Conservation (phyloP, 2,329 filamentous ascomycete genomes). For the Verticillium klebahnii region DNA sequence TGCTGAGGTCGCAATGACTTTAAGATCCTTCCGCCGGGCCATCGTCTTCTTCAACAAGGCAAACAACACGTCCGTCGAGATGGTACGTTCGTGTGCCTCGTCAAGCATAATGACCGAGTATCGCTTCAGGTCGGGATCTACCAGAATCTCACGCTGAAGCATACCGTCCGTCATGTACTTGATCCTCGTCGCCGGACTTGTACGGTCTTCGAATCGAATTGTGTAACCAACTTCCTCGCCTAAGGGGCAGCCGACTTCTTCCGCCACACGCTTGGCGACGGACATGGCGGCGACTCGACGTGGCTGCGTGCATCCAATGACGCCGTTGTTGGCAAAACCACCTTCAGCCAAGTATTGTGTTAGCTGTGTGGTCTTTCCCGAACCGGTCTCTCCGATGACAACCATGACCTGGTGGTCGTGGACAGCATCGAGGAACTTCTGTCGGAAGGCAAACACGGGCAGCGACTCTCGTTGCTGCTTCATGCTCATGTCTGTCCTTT, state of each 20-base stretch:
- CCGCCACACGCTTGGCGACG: conserved; percentile 91
- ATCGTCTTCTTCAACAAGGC: conserved; percentile 91
- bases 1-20: conserved; percentile 93
- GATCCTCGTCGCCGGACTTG: conserved; percentile 81
- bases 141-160: conserved; percentile 89
- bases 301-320: conserved; percentile 95
- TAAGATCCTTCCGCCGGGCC: conserved; percentile 79
- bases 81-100: conserved; percentile 95
- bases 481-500: conserved; percentile 85
- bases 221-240: conserved; percentile 95
- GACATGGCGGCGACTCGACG: conserved; percentile 97
- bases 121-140: conserved; percentile 81
- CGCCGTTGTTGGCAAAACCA: conserved; percentile 79
- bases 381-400: conserved; percentile 95
- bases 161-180: conserved; percentile 99
- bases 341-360: conserved; percentile 94
- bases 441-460: conserved; percentile 85
- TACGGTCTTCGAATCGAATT: conserved; percentile 95
- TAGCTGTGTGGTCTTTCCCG: conserved; percentile 93
- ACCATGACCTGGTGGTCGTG: conserved; percentile 86
- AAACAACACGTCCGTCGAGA: conserved; percentile 93
- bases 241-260: conserved; percentile 88
- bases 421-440: conserved; percentile 82
- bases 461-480: conserved; percentile 89
- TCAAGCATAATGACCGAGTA: conserved; percentile 98